Evolutionary conservation across 1,139 yeast species (phyloP).

Genomic region (Hyphopichia wangnamkhiaoensis): DNA sequence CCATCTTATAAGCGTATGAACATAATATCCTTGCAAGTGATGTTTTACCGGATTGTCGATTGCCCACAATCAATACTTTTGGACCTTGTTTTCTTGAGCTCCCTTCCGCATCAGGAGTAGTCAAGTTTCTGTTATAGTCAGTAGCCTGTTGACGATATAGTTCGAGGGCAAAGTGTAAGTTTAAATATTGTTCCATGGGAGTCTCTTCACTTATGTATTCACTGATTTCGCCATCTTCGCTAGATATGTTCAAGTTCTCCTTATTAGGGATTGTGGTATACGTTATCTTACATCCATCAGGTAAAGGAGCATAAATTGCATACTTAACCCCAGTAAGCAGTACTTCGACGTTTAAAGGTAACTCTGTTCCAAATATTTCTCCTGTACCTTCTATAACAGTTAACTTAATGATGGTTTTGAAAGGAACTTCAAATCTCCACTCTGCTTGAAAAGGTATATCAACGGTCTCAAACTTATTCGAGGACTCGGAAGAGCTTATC

Average conservation of each 20-base stretch:
- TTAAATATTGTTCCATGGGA: conserved; percentile 61
- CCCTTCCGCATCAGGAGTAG: conserved; percentile 12
- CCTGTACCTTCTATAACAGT: conserved; percentile 70
- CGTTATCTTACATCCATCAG: conserved; percentile 50
- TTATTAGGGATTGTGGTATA: conserved; percentile 51
- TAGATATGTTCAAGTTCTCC: conserved; percentile 40
- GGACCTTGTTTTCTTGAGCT: conserved; percentile 50
- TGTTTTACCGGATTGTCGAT: conserved; percentile 75
- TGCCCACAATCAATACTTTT: conserved; percentile 72
- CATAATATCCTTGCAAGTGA: conserved; percentile 66
- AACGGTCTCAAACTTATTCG: conserved; percentile 3
- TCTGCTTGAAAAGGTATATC: conserved; percentile 55
- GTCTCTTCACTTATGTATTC: conserved; percentile 76
- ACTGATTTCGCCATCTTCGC: conserved; percentile 35
- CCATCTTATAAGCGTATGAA: conserved; percentile 76
- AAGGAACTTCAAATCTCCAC: conserved; percentile 82
- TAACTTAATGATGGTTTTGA: conserved; percentile 55
- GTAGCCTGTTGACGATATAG: conserved; percentile 47
- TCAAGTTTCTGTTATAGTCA: conserved; percentile 22
- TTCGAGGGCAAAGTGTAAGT: conserved; percentile 78
- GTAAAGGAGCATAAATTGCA: conserved; percentile 61
- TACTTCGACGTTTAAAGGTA: conserved; percentile 70
- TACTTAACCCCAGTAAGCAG: conserved; percentile 58
- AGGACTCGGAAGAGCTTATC: not conserved
- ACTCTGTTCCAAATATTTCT: conserved; percentile 91